Conservation (phyloP, 352 stramenopile species). For the Pythium brassicae region DNA sequence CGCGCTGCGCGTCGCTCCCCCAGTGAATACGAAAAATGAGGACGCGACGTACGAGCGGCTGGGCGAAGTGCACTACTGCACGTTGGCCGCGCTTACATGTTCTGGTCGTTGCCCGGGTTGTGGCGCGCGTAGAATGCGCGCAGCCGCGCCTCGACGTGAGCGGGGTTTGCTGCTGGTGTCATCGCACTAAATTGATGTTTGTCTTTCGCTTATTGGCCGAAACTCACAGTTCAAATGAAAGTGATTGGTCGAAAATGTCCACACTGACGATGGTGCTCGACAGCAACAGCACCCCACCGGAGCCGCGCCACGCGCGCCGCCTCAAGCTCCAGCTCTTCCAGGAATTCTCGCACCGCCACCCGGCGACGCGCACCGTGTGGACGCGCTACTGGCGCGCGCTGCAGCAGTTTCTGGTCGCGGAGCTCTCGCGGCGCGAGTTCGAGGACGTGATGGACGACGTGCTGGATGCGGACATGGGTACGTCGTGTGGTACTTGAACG, state of each 20-base stretch:
- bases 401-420: conserved; percentile 49
- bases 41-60: no score
- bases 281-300: background rate
- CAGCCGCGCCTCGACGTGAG: conserved; percentile 44
- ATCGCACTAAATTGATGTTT: background rate
- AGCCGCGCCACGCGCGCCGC: conserved; percentile 18
- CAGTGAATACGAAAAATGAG: no score
- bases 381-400: conserved; percentile 55
- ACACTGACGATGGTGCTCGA: background rate
- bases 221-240: no score
- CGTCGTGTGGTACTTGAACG: background rate
- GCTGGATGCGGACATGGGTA: conserved; percentile 46
- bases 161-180: background rate
- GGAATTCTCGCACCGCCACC: conserved; percentile 35
- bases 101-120: conserved; percentile 73
- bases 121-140: conserved; percentile 68
- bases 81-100: conserved; percentile 46
- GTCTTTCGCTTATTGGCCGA: background rate
- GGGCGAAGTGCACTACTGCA: no score
- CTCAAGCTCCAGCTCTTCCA: conserved; percentile 67
- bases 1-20: conserved; percentile 21
- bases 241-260: background rate
- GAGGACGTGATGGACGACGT: conserved; percentile 39
- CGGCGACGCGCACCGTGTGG: conserved; percentile 36
- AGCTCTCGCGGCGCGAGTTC: conserved; percentile 53